Evolutionary conservation across 306 rosid genomes (phyloP).

Genomic region (Comarum palustre): DNA sequence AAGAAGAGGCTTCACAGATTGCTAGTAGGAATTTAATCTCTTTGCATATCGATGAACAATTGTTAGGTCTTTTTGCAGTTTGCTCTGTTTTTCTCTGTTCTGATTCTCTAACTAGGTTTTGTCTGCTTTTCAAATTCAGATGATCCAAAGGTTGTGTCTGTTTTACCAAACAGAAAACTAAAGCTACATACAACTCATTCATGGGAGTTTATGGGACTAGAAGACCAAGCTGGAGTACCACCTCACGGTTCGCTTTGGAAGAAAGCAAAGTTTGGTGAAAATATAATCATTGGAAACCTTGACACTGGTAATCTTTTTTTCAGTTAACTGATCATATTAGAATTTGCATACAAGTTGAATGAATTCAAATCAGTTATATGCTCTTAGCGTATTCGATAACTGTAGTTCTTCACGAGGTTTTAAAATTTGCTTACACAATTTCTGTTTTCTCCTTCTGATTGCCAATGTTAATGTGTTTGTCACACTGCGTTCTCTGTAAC

Average conservation of each 20-base stretch:
- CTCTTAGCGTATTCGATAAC: neutral
- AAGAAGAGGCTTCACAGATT: slow-evolving; percentile 41
- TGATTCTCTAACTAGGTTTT: neutral
- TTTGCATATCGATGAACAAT: neutral
- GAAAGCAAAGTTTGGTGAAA: slow-evolving; percentile 45
- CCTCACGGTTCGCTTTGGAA: slow-evolving; percentile 41
- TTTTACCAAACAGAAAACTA: slow-evolving; percentile 39
- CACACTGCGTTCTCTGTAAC: neutral
- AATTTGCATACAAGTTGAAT: neutral
- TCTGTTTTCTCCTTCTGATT: neutral
- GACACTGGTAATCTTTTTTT: slow-evolving; percentile 53
- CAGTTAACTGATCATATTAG: neutral
- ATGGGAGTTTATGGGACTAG: slow-evolving; percentile 62
- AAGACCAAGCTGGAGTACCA: slow-evolving; percentile 18
- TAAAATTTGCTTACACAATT: neutral
- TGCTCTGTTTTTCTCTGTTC: neutral
- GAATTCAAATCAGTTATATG: neutral
- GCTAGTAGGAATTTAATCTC: slow-evolving; percentile 37
- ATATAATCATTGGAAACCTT: slow-evolving; percentile 59
- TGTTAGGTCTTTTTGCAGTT: neutral
- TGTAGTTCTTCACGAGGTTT: neutral
- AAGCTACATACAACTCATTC: slow-evolving; percentile 62
- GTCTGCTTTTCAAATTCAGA: slow-evolving; percentile 25
- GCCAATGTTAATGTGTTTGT: neutral
- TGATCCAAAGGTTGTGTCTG: slow-evolving; percentile 50